phyloP scores from a whole-genome alignment of 352 stramenopile species.

The Elongisporangium undulatum region DNA sequence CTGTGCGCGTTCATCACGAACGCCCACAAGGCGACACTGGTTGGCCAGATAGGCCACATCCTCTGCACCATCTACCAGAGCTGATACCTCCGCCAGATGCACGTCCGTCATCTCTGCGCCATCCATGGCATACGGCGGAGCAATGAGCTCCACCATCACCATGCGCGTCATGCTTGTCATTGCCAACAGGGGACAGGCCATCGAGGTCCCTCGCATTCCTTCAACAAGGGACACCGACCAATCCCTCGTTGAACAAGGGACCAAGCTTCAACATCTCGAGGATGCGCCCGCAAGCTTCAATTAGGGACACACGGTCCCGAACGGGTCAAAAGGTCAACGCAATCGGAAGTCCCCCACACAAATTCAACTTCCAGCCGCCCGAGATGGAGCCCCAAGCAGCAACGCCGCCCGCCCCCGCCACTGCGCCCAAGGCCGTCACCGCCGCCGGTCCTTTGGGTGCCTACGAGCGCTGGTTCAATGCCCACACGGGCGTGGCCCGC shows the following conservation, averaged over 20 bases:
- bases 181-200: background rate
- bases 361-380: background rate
- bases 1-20: background rate
- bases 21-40: slow-evolving; percentile 18
- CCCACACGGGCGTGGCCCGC: slow-evolving; percentile 51
- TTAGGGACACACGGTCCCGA: slow-evolving; percentile 1
- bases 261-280: background rate
- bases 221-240: background rate
- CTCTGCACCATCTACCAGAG: slow-evolving; percentile 13
- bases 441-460: slow-evolving; percentile 15
- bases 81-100: background rate
- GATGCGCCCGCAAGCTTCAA: slow-evolving; percentile 5
- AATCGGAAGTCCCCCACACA: background rate
- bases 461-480: slow-evolving; percentile 71
- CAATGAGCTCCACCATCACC: background rate
- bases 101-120: slow-evolving; percentile 18
- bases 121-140: slow-evolving; percentile 1
- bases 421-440: slow-evolving; percentile 1
- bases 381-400: background rate
- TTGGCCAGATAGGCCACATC: slow-evolving; percentile 14
- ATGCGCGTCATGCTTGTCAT: background rate
- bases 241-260: background rate
- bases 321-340: slow-evolving; percentile 4
- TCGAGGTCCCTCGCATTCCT: background rate
- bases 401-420: background rate